Evolutionary conservation across 441 rosid genomes (phyloP).

Genomic region (Eugenia klotzschiana): DNA sequence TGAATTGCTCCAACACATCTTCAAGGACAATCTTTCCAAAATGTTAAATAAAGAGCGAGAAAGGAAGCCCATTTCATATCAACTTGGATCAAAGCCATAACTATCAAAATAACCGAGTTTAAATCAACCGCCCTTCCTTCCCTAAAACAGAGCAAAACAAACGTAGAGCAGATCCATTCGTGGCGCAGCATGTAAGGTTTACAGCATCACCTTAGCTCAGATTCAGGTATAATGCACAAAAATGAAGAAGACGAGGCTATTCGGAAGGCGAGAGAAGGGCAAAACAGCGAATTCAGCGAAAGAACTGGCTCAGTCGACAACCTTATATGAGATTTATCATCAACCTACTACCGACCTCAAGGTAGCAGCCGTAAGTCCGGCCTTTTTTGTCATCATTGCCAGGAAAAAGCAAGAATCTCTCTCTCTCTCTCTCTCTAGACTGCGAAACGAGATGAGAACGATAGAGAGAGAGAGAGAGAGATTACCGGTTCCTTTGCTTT

Average conservation of each 20-base stretch:
- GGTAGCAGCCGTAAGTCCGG: conserved; percentile 55
- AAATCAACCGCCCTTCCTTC: background rate
- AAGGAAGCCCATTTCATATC: background rate
- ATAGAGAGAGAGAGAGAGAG: background rate
- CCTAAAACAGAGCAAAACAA: background rate
- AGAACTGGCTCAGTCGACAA: conserved; percentile 32
- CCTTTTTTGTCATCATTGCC: conserved; percentile 48
- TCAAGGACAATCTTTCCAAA: background rate
- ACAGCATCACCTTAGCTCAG: background rate
- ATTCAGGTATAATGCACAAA: background rate
- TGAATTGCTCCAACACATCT: background rate
- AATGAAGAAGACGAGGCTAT: background rate
- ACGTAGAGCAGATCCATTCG: background rate
- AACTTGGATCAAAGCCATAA: background rate
- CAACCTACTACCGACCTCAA: conserved; percentile 27
- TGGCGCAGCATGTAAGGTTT: background rate
- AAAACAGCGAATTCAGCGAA: background rate
- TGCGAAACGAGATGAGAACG: background rate
- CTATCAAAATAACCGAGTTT: background rate
- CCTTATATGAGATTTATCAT: conserved; percentile 21
- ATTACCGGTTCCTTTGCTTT: conserved; percentile 34
- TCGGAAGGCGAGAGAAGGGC: background rate
- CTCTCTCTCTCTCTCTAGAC: background rate
- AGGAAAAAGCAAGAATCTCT: background rate
- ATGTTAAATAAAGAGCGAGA: background rate